Evolutionary conservation across 83 land plant species (phyloP), one percentile per base, ranked within the genome.

Genomic region (Diphasiastrum complanatum): DNA sequence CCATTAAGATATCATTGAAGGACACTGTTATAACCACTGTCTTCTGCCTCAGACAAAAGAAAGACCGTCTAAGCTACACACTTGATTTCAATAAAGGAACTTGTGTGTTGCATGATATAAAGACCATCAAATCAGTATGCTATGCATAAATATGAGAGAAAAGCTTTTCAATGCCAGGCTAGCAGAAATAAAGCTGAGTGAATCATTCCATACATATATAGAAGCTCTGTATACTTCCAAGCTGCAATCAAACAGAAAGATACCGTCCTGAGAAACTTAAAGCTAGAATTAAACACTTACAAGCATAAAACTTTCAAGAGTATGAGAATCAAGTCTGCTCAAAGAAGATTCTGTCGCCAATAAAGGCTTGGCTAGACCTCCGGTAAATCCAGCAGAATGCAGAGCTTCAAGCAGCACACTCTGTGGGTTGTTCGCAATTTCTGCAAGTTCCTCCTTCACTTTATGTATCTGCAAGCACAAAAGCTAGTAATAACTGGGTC

Each of bases 301-400:
- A 54, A 77, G 66, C 33, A 92, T 86, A 81, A 88, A 92, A 23
- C 79, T 79, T 63, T 75, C 85, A 62, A 92, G 70, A 41, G 79
- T 53, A 46, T 68, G 35, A 64, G 75, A 28, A 61, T 76, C 74
- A 31, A 92, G 64, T 35, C 76, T 72, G 35, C 57, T 65, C 19
- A 92, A 24, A 2, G 91, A 75, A 50, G 98, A 81, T 70, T 83
- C 84, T 16, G 91, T 68, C 5, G 96, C 95, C 68, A 85, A 50
- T 24, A 92, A 72, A 52, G 98, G 82, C 47, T 81, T 81, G 14
- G 71, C 84, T 51, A 85, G 54, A 29, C 82, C 83, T 57, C 98
- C 98, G 61, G 65, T 30, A 47, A 73, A 92, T 12, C 96, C 98
- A 60, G 81, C 87, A 22, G 88, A 72, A 59, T 92, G 96, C 58